Evolutionary conservation across 2,329 filamentous ascomycete genomes (phyloP).

Genomic region (Conoideocrella luteorostrata): DNA sequence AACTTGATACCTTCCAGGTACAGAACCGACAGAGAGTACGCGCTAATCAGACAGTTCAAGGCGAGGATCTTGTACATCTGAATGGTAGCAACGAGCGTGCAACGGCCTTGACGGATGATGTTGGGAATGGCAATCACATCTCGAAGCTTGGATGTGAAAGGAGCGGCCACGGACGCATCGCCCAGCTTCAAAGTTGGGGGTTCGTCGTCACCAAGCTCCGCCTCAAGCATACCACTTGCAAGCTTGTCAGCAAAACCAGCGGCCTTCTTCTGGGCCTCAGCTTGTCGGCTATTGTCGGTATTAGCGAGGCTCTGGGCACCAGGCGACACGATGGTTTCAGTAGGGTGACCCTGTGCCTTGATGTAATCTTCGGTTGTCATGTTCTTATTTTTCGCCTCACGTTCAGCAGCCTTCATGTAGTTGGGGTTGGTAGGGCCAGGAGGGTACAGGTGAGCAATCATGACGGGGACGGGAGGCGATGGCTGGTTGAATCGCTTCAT

Average conservation of each 20-base stretch:
- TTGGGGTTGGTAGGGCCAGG: conserved; percentile 89
- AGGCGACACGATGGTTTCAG: conserved; percentile 61
- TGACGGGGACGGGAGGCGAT: conserved; percentile 78
- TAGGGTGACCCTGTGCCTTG: conserved; percentile 42
- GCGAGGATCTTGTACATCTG: conserved; percentile 99
- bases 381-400: conserved; percentile 75
- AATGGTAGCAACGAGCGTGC: conserved; percentile 94
- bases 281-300: conserved; percentile 32
- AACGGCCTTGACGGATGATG: conserved; percentile 95
- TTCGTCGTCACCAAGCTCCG: conserved; percentile 79
- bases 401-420: conserved; percentile 83
- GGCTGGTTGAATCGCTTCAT: conserved; percentile 97
- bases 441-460: conserved; percentile 92
- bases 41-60: conserved; percentile 94
- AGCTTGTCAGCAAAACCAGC: conserved; percentile 80
- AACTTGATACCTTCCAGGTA: conserved; percentile 99
- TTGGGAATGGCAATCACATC: conserved; percentile 97
- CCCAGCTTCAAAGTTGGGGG: conserved; percentile 95
- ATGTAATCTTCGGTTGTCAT: conserved; percentile 54
- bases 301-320: conserved; percentile 49
- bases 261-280: conserved; percentile 64
- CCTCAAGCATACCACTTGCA: conserved; percentile 81
- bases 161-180: conserved; percentile 92
- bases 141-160: conserved; percentile 94
- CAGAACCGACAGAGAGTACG: conserved; percentile 91